These are phyloP conservation scores for Mycena epipterygia DNA, from an alignment of 768 basidiomycete species.

Conservation along the genomic window DNA sequence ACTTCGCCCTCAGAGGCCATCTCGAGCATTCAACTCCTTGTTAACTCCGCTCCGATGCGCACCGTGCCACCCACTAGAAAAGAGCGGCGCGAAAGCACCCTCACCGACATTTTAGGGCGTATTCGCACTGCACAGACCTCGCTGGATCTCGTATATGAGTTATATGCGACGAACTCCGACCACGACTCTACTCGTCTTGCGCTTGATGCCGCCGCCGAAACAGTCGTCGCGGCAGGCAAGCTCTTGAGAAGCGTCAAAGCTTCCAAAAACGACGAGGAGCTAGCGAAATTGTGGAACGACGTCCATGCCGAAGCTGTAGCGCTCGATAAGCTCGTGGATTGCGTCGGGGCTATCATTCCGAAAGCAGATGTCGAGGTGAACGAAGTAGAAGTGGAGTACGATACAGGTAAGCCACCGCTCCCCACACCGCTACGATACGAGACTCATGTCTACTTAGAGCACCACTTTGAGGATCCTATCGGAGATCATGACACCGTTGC, in stretches of 20 bases:
- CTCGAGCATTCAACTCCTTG: constrained; percentile 16
- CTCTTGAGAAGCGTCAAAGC: constrained; percentile 26
- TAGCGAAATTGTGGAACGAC: constrained; percentile 18
- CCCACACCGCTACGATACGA: not conserved
- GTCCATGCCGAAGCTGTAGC: constrained; percentile 24
- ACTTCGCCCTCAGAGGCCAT: constrained; percentile 16
- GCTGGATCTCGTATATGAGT: constrained; percentile 12
- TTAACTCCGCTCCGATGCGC: constrained; percentile 12
- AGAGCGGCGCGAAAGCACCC: constrained; percentile 22
- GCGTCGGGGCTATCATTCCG: constrained; percentile 23
- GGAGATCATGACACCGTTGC: constrained; percentile 14
- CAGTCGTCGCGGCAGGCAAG: constrained; percentile 24
- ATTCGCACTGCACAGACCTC: constrained; percentile 17
- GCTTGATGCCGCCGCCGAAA: constrained; percentile 28
- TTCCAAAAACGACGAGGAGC: constrained; percentile 16
- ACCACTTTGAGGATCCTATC: constrained; percentile 35
- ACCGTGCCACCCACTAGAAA: constrained; percentile 22
- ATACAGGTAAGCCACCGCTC: constrained; percentile 27
- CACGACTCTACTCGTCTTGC: constrained; percentile 18
- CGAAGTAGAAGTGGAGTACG: constrained; percentile 3
- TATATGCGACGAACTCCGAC: constrained; percentile 23
- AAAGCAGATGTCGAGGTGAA: constrained; percentile 9
- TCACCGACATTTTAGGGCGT: constrained; percentile 18
- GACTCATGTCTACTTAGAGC: constrained; percentile 23
- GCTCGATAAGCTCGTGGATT: constrained; percentile 29